These are phyloP conservation scores for Elasticomyces elasticus DNA, from an alignment of 495 filamentous ascomycete species.

Conservation along the genomic window DNA sequence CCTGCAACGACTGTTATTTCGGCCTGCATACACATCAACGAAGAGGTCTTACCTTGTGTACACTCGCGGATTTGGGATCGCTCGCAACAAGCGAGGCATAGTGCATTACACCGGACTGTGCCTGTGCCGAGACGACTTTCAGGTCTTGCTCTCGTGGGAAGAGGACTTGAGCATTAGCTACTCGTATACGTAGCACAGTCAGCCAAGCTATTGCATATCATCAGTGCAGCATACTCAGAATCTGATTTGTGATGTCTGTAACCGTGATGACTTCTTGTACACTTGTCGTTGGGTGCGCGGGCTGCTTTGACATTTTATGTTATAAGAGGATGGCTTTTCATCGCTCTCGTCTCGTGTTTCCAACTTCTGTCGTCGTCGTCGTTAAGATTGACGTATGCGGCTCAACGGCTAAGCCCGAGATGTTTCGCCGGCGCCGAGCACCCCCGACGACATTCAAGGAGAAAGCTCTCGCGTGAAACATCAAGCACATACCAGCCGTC, in stretches of 20 bases:
- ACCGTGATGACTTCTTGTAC: conserved; percentile 5
- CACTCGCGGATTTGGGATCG: conserved; percentile 12
- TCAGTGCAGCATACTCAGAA: conserved; percentile 7
- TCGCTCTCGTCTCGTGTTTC: not conserved
- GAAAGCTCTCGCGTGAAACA: not conserved
- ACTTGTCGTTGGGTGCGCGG: not conserved
- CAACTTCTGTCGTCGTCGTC: not conserved
- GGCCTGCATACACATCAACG: no score
- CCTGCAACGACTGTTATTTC: no score
- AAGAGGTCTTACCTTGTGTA: conserved; percentile 5
- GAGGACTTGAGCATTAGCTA: conserved; percentile 16
- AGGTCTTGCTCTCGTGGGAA: conserved; percentile 10
- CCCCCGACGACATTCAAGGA: not conserved
- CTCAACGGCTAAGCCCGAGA: not conserved
- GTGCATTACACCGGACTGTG: conserved; percentile 2
- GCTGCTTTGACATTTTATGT: not conserved
- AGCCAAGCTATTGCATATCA: no score
- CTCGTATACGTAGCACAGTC: no score
- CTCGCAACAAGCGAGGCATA: conserved; percentile 4
- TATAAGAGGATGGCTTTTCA: not conserved
- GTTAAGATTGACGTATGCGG: not conserved
- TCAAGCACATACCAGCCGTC: not conserved
- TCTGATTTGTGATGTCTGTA: conserved; percentile 7
- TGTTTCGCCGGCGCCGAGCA: not conserved
- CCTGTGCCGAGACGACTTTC: conserved; percentile 12